These are phyloP conservation scores for Colletotrichum tropicale DNA, from an alignment of 2,329 filamentous ascomycete species.

Conservation along the genomic window DNA sequence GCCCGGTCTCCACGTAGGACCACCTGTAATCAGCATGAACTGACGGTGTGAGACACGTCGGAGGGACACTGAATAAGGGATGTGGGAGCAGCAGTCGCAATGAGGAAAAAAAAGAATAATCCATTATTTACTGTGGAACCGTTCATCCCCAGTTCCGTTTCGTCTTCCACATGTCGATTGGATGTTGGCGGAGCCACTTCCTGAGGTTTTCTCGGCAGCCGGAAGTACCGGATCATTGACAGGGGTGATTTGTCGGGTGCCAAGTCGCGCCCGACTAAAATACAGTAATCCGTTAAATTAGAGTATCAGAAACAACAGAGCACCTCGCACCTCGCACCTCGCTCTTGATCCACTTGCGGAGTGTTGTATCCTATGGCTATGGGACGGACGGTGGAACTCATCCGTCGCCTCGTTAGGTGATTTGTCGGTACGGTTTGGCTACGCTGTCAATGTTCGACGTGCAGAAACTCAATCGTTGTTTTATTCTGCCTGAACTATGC, in stretches of 20 bases:
- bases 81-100: not conserved
- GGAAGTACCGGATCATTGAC: constrained; percentile 6
- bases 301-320: not conserved
- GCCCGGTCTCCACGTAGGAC: not conserved
- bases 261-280: not conserved
- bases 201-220: constrained; percentile 8
- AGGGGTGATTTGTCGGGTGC: not conserved
- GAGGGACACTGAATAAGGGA: not conserved
- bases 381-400: not conserved
- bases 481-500: not conserved
- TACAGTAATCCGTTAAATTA: not conserved
- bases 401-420: not conserved
- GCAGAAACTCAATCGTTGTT: not conserved
- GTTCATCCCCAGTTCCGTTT: not conserved
- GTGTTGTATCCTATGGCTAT: not conserved
- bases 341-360: not conserved
- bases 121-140: not conserved
- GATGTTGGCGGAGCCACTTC: not conserved
- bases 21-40: not conserved
- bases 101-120: not conserved
- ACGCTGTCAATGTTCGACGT: not conserved
- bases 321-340: not conserved
- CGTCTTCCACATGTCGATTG: not conserved
- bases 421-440: not conserved
- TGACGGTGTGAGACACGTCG: not conserved